These are phyloP conservation scores for Aegilops longissima DNA, from an alignment of 176 grass and related monocot genomes.

Conservation along the genomic window DNA sequence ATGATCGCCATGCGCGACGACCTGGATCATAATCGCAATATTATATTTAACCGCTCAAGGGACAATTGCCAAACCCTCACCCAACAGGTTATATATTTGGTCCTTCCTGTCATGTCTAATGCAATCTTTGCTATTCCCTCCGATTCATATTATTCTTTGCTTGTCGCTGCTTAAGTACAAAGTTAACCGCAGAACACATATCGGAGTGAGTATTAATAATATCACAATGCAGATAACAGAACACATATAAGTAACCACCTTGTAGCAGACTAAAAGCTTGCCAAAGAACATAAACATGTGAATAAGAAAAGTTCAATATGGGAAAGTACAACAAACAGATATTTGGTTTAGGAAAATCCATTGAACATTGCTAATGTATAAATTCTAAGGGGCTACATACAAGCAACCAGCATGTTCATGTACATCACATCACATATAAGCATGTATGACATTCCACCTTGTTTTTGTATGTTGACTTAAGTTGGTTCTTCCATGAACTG, in stretches of 20 bases:
- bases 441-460: not conserved
- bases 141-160: too few relatives aligned
- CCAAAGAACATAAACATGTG: not conserved
- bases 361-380: not conserved
- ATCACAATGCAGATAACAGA: too few relatives aligned
- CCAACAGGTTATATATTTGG: not conserved
- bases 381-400: not conserved
- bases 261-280: not conserved
- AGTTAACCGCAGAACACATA: not conserved
- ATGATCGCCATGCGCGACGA: not conserved
- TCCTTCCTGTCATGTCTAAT: not conserved
- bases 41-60: not conserved
- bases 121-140: not conserved
- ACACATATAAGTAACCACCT: not conserved
- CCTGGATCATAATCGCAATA: conserved; percentile 1
- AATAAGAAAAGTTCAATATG: not conserved
- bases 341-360: not conserved
- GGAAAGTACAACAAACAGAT: not conserved
- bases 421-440: too few relatives aligned
- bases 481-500: not conserved
- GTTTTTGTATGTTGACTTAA: not conserved
- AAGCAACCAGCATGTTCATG: not conserved
- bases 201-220: too few relatives aligned
- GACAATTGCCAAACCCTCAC: not conserved
- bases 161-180: too few relatives aligned